These are phyloP conservation scores for Stygiomarasmius scandens DNA, from an alignment of 1,284 basidiomycete species.

Conservation along the genomic window DNA sequence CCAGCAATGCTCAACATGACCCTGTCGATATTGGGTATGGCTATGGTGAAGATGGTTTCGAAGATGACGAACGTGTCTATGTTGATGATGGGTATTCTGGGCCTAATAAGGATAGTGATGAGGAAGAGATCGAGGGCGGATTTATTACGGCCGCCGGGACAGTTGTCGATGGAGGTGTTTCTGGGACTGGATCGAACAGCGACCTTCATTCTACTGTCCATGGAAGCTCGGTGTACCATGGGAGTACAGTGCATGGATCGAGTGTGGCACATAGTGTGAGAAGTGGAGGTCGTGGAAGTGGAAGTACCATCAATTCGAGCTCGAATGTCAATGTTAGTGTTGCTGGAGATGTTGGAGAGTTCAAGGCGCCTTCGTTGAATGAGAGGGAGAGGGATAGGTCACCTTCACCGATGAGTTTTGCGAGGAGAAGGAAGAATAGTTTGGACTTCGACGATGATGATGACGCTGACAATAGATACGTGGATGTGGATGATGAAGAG, in stretches of 20 bases:
- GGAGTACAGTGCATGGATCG: not conserved
- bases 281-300: not conserved
- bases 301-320: not conserved
- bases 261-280: not conserved
- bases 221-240: not conserved
- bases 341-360: not conserved
- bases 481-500: not conserved
- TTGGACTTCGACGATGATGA: slow-evolving; percentile 8
- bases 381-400: slow-evolving; percentile 5
- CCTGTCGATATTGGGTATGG: slow-evolving; percentile 14
- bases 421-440: slow-evolving; percentile 11
- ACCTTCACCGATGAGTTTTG: slow-evolving; percentile 12
- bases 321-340: not conserved
- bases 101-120: slow-evolving; percentile 4
- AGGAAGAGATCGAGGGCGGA: slow-evolving; percentile 3
- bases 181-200: not conserved
- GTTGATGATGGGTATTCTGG: slow-evolving; percentile 17
- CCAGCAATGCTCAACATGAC: not conserved
- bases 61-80: slow-evolving; percentile 17
- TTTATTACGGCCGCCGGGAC: slow-evolving; percentile 12
- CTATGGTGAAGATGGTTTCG: slow-evolving; percentile 13
- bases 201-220: not conserved
- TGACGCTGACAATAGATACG: not conserved
- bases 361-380: not conserved
- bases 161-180: not conserved